These are phyloP conservation scores for Penicillium sp. DNA, from an alignment of 2,329 filamentous ascomycete genomes.

Conservation along the genomic window DNA sequence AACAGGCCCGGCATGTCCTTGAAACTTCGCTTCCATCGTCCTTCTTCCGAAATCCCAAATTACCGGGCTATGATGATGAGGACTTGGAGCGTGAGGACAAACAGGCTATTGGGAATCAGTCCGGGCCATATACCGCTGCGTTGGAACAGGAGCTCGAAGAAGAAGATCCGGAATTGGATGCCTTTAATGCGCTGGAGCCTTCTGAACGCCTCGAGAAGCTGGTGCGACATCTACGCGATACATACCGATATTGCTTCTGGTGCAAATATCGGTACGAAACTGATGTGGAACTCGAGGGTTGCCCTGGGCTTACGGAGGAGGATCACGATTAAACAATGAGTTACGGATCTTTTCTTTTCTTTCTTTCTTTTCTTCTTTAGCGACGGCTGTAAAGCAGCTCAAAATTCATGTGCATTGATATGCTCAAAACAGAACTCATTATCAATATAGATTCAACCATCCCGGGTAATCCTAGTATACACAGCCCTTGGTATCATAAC, in stretches of 20 bases:
- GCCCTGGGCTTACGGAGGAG: constrained; percentile 83
- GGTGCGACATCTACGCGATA: constrained; percentile 68
- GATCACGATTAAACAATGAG: constrained; percentile 62
- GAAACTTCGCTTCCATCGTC: constrained; percentile 35
- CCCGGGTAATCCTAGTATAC: constrained; percentile 19
- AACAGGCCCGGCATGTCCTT: constrained; percentile 33
- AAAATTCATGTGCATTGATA: neutral
- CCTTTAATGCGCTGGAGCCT: constrained; percentile 70
- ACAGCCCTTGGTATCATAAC: constrained; percentile 25
- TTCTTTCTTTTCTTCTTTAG: neutral
- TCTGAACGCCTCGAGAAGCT: constrained; percentile 67
- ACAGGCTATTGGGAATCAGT: constrained; percentile 63
- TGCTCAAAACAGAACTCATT: neutral
- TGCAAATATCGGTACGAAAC: constrained; percentile 79
- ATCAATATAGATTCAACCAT: constrained; percentile 8
- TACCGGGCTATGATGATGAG: constrained; percentile 68
- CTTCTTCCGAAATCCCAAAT: constrained; percentile 38
- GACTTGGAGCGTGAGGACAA: constrained; percentile 73
- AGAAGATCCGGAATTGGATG: constrained; percentile 77
- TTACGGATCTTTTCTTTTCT: neutral
- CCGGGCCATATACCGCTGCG: constrained; percentile 34
- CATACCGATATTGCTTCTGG: constrained; percentile 89
- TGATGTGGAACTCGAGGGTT: constrained; percentile 73
- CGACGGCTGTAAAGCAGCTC: neutral
- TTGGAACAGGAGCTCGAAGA: constrained; percentile 63